Conservation (phyloP, 306 rosid species). For the Vachellia pachyceras region DNA sequence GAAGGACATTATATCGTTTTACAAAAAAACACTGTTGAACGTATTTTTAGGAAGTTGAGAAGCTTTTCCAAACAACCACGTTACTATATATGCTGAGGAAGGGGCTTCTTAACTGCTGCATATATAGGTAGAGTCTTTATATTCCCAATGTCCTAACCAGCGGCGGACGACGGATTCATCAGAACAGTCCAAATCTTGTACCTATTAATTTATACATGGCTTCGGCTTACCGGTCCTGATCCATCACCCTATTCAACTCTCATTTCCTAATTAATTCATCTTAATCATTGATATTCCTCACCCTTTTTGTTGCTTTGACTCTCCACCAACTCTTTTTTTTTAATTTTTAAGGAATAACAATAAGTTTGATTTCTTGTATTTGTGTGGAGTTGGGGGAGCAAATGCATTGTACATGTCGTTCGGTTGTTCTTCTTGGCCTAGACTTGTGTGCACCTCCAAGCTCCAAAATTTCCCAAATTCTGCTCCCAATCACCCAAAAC, state of each 20-base stretch:
- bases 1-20: too few species aligned
- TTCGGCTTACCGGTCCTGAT: neutral
- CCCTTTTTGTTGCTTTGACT: constrained; percentile 42
- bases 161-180: neutral
- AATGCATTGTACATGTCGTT: constrained; percentile 5
- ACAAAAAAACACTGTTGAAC: too few species aligned
- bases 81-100: too few species aligned
- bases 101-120: too few species aligned
- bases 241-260: neutral
- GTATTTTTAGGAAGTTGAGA: too few species aligned
- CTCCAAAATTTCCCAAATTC: neutral
- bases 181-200: neutral
- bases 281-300: constrained; percentile 36
- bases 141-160: too few species aligned
- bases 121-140: too few species aligned
- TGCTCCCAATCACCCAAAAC: neutral
- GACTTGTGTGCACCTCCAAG: neutral
- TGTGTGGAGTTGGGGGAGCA: constrained; percentile 26
- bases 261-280: constrained; percentile 34
- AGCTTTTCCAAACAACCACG: too few species aligned
- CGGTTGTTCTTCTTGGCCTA: neutral
- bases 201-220: too few species aligned
- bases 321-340: constrained; percentile 26
- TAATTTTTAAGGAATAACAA: neutral
- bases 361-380: neutral